Evolutionary conservation across 2,329 filamentous ascomycete genomes (phyloP), one percentile per base, ranked within the genome.

Genomic region (Dactylonectria macrodidyma): DNA sequence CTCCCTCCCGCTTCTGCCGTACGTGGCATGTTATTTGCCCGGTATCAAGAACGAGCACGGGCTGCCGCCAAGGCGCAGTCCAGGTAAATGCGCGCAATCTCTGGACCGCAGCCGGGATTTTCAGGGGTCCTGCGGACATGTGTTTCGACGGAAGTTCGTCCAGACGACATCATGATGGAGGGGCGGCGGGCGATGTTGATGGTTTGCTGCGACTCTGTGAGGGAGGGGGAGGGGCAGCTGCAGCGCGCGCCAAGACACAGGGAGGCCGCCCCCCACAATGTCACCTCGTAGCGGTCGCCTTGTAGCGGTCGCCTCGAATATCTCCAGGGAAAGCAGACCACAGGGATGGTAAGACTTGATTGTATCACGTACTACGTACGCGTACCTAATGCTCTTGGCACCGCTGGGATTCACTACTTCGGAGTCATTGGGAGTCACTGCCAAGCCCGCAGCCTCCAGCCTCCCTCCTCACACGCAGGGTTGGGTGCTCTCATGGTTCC

Each of bases 181-280:
- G 59, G 26, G 51, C 24, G 33, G 16, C 26, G 4, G 26, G 36
- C 58, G 33, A 12, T 54, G 50, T 26, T 30, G 52, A 41, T 5
- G 14, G 26, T 14, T 11, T 16, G 38, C 11, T 41, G 38, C 38
- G 38, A 41, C 26, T 30, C n/a, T 56, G 34, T 10, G 8, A 47
- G 50, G 30, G 62, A 60, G 62, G 51, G 62, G 51, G 63, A 61
- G 63, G 63, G 51, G 63, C 58, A 51, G 47, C 19, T 52, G 47
- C 58, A 52, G 56, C 33, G 58, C 58, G 26, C 58, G 26, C 58
- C 58, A 60, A 60, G 58, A 34, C 30, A 30, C 19, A 6, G 19
- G 62, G 56, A 65, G 62, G 62, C 62, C 56, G 62, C 56, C 62
- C 62, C 48, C 62, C 19, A 12, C 48, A 44, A 44, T 44, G 41